Evolutionary conservation across 2,329 filamentous ascomycete genomes (phyloP), one percentile per base, ranked within the genome.

Genomic region (Epichloe sp.): DNA sequence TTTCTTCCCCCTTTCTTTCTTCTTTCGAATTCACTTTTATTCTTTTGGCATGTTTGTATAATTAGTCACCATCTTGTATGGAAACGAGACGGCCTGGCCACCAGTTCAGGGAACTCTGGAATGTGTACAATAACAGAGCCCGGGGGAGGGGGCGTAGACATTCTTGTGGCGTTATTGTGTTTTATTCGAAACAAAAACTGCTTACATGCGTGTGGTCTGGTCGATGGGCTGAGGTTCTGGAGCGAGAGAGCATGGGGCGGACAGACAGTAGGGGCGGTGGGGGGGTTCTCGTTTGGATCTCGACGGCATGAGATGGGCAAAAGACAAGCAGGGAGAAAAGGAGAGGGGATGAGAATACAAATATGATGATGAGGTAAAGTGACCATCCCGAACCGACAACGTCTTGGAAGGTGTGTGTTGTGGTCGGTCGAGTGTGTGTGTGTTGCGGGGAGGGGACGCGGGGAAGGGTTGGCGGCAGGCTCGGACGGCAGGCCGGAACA

Each of bases 21-120:
- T 40, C 19, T 23, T 47, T 47, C 7, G n/a, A 34, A 23, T 50
- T 48, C 40, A 26, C 19, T 10, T 50, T 44, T 42, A 35, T 45
- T 23, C 12, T 47, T 41, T 45, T 49, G 40, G 48, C 43, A 37
- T 52, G 43, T 46, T 48, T 51, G 42, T 52, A 52, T 38, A 14
- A 52, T 49, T 37, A 52, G 37, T 31, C 38, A 21, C 42, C 35
- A 17, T 36, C 43, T 42, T 15, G n/a, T 19, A 35, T 48, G 12
- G 40, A 44, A 19, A 35, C 17, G 36, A 45, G 5, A 19, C 11
- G 17, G 36, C 19, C 15, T 6, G 17, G 36, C 26, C 15, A 10
- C 17, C 26, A 19, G 31, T 52, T 43, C 17, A 45, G 35, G 19
- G 17, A 23, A 36, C 21, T 31, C 36, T 37, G 43, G 8, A 19